Conservation (phyloP, 2,329 filamentous ascomycete genomes). For the Pseudocercospora cruenta region DNA sequence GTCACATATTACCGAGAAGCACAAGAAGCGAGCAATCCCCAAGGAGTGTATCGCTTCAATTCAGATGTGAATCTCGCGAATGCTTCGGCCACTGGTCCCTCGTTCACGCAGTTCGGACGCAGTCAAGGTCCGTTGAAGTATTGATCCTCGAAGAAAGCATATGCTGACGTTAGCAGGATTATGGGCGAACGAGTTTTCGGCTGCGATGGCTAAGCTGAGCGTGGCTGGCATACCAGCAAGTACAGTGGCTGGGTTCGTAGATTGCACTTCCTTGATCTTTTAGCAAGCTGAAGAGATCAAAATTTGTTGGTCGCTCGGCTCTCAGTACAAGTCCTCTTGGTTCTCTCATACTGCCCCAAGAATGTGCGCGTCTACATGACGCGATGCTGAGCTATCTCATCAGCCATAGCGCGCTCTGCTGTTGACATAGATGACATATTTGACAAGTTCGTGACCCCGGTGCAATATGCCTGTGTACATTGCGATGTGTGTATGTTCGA, state of each 20-base stretch:
- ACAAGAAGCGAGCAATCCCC: conserved; percentile 20
- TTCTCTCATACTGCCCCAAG: no score
- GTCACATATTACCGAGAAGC: conserved; percentile 51
- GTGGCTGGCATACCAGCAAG: conserved; percentile 28
- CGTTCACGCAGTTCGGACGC: conserved; percentile 20
- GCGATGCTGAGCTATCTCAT: not conserved
- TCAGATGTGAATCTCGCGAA: conserved; percentile 36
- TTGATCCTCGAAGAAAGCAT: not conserved
- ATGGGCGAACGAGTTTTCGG: conserved; percentile 24
- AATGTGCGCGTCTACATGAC: no score
- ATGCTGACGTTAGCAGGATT: not conserved
- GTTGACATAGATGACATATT: not conserved
- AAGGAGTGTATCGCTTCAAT: conserved; percentile 35
- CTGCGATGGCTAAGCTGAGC: conserved; percentile 29
- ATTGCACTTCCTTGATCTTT: conserved; percentile 26
- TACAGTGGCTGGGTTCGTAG: conserved; percentile 18
- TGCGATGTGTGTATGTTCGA: no score
- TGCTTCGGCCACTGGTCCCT: conserved; percentile 11
- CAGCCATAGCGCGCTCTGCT: not conserved
- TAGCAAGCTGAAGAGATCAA: no score
- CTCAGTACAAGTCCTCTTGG: no score
- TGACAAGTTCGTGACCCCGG: no score
- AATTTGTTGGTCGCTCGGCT: no score
- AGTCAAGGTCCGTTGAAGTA: not conserved
- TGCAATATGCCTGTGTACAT: no score